Evolutionary conservation across 306 rosid species (phyloP).

Genomic region (Corylus avellana): DNA sequence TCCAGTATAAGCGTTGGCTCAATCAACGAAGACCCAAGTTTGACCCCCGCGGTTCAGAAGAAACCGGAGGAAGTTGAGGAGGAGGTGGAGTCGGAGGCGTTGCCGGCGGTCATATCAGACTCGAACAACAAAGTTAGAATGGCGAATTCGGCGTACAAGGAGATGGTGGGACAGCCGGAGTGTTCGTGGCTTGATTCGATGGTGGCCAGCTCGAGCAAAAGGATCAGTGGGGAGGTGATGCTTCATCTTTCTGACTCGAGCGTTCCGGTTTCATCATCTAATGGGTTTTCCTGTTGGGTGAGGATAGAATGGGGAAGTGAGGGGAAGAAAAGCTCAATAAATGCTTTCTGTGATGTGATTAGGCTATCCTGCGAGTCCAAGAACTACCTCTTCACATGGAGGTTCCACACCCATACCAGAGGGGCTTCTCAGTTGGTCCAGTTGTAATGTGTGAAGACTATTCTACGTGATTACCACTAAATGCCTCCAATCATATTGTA

Average conservation of each 20-base stretch:
- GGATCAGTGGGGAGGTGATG: conserved; percentile 80
- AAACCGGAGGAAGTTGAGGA: conserved; percentile 59
- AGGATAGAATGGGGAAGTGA: conserved; percentile 75
- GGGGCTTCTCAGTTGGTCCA: conserved; percentile 46
- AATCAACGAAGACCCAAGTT: conserved; percentile 41
- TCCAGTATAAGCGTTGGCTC: conserved; percentile 71
- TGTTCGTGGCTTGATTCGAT: conserved; percentile 80
- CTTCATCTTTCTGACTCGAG: conserved; percentile 50
- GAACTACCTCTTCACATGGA: conserved; percentile 80
- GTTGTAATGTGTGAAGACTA: conserved; percentile 39
- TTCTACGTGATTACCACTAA: not conserved
- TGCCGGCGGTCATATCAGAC: conserved; percentile 79
- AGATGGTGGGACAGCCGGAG: conserved; percentile 89
- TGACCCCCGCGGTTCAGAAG: conserved; percentile 24
- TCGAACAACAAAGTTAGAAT: conserved; percentile 74
- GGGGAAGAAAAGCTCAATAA: conserved; percentile 40
- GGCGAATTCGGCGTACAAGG: conserved; percentile 84
- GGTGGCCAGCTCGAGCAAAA: conserved; percentile 49
- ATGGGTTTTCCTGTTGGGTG: conserved; percentile 90
- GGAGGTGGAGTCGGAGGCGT: conserved; percentile 63
- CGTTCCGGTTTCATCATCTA: conserved; percentile 55
- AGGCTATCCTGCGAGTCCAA: conserved; percentile 65
- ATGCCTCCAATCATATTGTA: not conserved
- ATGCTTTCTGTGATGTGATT: conserved; percentile 75
- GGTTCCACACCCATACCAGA: conserved; percentile 67